These are phyloP conservation scores for Hypericum perforatum DNA, from an alignment of 345 rosid genomes.

Conservation along the genomic window DNA sequence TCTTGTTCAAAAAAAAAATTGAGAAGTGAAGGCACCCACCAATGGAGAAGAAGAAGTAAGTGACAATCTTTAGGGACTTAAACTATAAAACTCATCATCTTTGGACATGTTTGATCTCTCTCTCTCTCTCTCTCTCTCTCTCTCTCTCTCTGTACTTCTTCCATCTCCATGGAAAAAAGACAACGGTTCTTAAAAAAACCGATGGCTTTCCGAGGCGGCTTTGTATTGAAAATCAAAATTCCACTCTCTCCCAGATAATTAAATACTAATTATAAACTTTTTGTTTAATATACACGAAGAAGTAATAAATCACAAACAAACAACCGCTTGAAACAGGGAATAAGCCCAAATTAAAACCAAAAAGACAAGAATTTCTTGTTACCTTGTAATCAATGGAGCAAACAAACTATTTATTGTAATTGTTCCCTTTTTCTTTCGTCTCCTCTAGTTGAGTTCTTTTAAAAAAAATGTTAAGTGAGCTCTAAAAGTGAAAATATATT, in stretches of 20 bases:
- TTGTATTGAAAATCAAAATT: constrained; percentile 29
- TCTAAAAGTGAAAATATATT: too few species aligned
- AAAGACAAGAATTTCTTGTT: too few species aligned
- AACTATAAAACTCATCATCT: constrained; percentile 11
- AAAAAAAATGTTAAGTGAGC: too few species aligned
- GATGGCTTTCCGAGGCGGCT: constrained; percentile 38
- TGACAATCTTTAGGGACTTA: constrained; percentile 18
- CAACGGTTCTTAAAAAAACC: constrained; percentile 23
- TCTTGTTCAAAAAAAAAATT: constrained; percentile 1
- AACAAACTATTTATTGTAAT: too few species aligned
- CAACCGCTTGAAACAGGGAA: too few species aligned
- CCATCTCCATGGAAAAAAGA: constrained; percentile 17
- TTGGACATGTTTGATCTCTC: constrained; percentile 14
- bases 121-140: constrained; percentile 7
- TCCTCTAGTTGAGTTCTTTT: too few species aligned
- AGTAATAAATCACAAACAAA: too few species aligned
- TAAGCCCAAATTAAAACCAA: too few species aligned
- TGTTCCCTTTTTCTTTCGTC: too few species aligned
- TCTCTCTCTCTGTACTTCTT: constrained; percentile 6
- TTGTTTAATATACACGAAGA: too few species aligned
- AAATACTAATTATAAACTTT: too few species aligned
- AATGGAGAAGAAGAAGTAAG: constrained; percentile 12
- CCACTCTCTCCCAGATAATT: neutral
- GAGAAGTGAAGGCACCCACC: constrained; percentile 19
- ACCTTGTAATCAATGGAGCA: too few species aligned